Conservation (phyloP, 2,329 filamentous ascomycete genomes). For the Beauveria scarabaeidicola region DNA sequence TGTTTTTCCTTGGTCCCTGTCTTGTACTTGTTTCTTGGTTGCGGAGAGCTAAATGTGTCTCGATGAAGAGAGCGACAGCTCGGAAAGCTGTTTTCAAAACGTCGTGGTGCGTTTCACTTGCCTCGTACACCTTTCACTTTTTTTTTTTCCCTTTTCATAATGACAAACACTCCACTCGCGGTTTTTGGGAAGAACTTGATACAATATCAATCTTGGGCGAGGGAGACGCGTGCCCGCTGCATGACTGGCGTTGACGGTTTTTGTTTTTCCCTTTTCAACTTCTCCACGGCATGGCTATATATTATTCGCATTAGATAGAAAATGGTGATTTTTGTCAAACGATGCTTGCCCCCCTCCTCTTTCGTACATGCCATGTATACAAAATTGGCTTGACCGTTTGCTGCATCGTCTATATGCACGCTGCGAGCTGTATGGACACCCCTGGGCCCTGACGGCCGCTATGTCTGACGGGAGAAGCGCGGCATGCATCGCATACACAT, state of each 20-base stretch:
- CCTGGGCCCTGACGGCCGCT: no score
- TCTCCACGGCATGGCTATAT: not conserved
- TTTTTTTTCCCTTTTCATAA: not conserved
- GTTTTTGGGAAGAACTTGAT: not conserved
- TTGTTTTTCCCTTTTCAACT: not conserved
- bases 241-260: conserved; percentile 5
- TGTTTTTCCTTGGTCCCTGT: not conserved
- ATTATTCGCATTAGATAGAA: not conserved
- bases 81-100: not conserved
- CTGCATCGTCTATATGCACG: no score
- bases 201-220: not conserved
- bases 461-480: no score
- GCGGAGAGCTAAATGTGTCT: not conserved
- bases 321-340: not conserved
- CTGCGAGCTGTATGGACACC: no score
- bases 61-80: not conserved
- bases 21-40: not conserved
- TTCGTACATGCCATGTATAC: no score
- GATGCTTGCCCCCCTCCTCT: not conserved
- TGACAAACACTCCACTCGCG: conserved; percentile 2
- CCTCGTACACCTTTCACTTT: not conserved
- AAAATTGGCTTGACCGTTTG: no score
- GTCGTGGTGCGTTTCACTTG: not conserved
- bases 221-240: not conserved
- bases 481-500: no score